These are phyloP conservation scores for Juglanconis juglandina DNA, from an alignment of 2,329 filamentous ascomycete species.

Conservation along the genomic window DNA sequence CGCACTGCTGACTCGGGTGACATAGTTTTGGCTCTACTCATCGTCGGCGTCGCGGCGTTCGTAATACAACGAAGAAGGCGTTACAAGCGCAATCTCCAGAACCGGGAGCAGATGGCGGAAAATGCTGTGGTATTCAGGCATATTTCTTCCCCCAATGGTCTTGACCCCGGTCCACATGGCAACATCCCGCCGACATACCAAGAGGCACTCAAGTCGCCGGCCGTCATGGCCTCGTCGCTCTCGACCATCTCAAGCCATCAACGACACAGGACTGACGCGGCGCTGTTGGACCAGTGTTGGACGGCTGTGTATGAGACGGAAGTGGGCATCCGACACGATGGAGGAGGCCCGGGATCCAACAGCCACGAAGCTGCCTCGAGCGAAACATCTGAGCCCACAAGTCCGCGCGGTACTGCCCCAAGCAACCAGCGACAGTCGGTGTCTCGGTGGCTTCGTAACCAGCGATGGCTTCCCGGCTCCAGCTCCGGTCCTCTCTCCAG, in stretches of 20 bases:
- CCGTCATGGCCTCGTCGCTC: background rate
- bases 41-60: background rate
- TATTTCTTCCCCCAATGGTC: conserved; percentile 10
- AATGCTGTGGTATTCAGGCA: background rate
- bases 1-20: background rate
- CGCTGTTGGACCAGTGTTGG: conserved; percentile 6
- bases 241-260: background rate
- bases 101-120: background rate
- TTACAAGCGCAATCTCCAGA: background rate
- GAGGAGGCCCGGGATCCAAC: background rate
- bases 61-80: background rate
- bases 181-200: conserved; percentile 5
- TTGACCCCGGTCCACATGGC: background rate
- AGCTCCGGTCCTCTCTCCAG: background rate
- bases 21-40: conserved; percentile 1
- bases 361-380: background rate
- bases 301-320: conserved; percentile 4
- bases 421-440: background rate
- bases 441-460: conserved; percentile 3
- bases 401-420: background rate
- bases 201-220: conserved; percentile 5
- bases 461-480: background rate
- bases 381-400: background rate
- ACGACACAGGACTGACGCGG: background rate
- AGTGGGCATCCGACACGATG: background rate